Conservation (phyloP, 2,329 filamentous ascomycete genomes). For the Cladophialophora yegresii region DNA sequence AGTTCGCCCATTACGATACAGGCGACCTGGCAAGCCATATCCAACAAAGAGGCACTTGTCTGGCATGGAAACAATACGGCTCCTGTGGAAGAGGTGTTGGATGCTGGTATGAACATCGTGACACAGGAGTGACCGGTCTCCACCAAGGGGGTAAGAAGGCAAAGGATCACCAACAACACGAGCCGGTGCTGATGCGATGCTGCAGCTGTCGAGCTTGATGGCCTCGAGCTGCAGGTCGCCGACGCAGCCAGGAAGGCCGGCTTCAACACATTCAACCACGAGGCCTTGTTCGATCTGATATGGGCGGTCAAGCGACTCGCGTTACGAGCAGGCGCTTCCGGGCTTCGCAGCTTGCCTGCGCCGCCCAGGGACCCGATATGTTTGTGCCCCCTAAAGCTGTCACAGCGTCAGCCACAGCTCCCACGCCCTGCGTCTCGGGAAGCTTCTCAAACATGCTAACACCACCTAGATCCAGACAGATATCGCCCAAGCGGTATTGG, state of each 20-base stretch:
- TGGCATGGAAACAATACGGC: constrained; percentile 23
- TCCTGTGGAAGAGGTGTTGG: constrained; percentile 22
- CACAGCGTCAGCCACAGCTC: no score
- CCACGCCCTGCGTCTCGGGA: not conserved
- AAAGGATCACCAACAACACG: not conserved
- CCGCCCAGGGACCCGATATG: constrained; percentile 23
- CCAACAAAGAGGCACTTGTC: constrained; percentile 35
- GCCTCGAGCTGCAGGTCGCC: constrained; percentile 31
- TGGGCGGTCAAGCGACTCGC: constrained; percentile 33
- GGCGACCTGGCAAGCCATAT: constrained; percentile 25
- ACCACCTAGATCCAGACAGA: constrained; percentile 28
- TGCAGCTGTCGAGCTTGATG: constrained; percentile 28
- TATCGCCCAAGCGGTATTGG: constrained; percentile 31
- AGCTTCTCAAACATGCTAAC: not conserved
- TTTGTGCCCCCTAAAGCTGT: not conserved
- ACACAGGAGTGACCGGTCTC: constrained; percentile 33
- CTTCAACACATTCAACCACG: constrained; percentile 32
- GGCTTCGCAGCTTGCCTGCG: not conserved
- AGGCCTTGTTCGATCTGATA: constrained; percentile 34
- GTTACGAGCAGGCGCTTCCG: constrained; percentile 9
- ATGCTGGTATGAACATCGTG: constrained; percentile 35
- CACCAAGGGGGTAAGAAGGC: constrained; percentile 31
- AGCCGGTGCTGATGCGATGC: constrained; percentile 7
- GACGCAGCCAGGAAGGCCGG: constrained; percentile 30
- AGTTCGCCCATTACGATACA: constrained; percentile 35